A percentile compares a stretch with the other conserved stretches of the same genome.
phyloP scores from a whole-genome alignment of 495 filamentous ascomycete genomes.

The Ramalina peruviana region DNA sequence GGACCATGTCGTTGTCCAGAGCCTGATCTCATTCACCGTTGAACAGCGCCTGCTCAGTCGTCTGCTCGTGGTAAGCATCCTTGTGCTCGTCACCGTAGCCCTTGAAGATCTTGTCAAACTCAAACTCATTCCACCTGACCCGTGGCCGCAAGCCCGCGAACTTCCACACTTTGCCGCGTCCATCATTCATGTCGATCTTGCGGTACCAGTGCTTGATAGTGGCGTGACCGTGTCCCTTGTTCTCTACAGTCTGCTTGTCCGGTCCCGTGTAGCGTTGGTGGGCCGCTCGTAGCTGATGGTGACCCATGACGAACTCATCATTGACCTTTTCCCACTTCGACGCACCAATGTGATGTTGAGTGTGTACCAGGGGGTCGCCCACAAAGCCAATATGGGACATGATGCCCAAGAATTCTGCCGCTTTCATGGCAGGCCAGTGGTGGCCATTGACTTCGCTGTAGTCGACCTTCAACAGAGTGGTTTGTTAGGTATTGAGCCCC shows the following conservation, averaged over 20 bases:
- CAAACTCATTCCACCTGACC: slow-evolving; percentile 60
- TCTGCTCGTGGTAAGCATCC: no score
- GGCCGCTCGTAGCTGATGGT: slow-evolving; percentile 19
- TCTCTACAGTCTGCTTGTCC: slow-evolving; percentile 25
- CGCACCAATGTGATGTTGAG: slow-evolving; percentile 24
- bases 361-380: slow-evolving; percentile 21
- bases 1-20: neutral
- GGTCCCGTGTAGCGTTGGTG: slow-evolving; percentile 43
- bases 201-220: slow-evolving; percentile 60
- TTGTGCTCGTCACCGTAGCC: neutral
- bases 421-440: slow-evolving; percentile 15
- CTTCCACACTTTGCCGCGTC: slow-evolving; percentile 45
- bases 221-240: slow-evolving; percentile 48
- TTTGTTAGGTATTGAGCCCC: neutral
- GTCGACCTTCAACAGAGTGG: slow-evolving; percentile 15
- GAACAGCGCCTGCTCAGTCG: no score
- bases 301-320: slow-evolving; percentile 16
- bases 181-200: slow-evolving; percentile 44
- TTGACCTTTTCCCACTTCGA: slow-evolving; percentile 18
- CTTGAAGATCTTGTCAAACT: slow-evolving; percentile 40
- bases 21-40: neutral
- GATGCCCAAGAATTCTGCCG: slow-evolving; percentile 20
- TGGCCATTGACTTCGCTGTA: slow-evolving; percentile 19
- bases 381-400: slow-evolving; percentile 16
- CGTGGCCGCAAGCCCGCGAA: slow-evolving; percentile 61